These are phyloP conservation scores for Arthrobotrys entomopaga DNA, from an alignment of 2,329 filamentous ascomycete species.

Conservation along the genomic window DNA sequence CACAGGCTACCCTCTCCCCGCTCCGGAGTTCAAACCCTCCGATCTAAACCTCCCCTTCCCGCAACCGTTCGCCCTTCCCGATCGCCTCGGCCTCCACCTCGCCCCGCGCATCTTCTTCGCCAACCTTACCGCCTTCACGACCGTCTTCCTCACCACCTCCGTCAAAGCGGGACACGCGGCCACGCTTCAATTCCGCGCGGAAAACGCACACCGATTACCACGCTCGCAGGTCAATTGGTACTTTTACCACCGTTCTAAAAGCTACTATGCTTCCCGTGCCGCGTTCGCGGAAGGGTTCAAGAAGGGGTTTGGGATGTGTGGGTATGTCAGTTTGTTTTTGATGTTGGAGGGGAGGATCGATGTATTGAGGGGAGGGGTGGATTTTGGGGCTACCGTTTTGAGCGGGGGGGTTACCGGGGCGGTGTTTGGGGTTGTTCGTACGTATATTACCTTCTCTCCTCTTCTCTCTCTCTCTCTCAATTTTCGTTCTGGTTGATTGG, in stretches of 20 bases:
- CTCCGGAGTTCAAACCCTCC: constrained; percentile 44
- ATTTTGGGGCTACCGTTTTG: constrained; percentile 81
- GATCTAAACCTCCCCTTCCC: constrained; percentile 58
- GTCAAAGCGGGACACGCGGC: constrained; percentile 78
- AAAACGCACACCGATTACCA: constrained; percentile 94
- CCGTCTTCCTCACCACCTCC: constrained; percentile 77
- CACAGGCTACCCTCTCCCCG: constrained; percentile 41
- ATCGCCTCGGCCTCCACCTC: constrained; percentile 71
- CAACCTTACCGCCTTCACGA: constrained; percentile 70
- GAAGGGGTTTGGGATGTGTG: constrained; percentile 56
- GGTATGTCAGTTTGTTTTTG: constrained; percentile 47
- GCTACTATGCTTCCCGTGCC: constrained; percentile 83
- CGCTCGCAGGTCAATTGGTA: constrained; percentile 88
- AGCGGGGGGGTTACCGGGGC: constrained; percentile 81
- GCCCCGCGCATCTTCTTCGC: constrained; percentile 74
- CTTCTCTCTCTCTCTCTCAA: background rate
- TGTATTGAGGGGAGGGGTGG: constrained; percentile 70
- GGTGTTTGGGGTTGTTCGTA: constrained; percentile 85
- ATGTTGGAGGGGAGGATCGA: constrained; percentile 30
- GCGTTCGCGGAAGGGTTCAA: constrained; percentile 83
- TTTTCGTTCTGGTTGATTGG: background rate
- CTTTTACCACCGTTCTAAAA: constrained; percentile 98
- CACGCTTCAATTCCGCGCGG: constrained; percentile 86
- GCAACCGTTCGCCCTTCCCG: constrained; percentile 35
- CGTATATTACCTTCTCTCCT: constrained; percentile 65